Conservation (phyloP, 306 rosid genomes). For the Malus asiatica region DNA sequence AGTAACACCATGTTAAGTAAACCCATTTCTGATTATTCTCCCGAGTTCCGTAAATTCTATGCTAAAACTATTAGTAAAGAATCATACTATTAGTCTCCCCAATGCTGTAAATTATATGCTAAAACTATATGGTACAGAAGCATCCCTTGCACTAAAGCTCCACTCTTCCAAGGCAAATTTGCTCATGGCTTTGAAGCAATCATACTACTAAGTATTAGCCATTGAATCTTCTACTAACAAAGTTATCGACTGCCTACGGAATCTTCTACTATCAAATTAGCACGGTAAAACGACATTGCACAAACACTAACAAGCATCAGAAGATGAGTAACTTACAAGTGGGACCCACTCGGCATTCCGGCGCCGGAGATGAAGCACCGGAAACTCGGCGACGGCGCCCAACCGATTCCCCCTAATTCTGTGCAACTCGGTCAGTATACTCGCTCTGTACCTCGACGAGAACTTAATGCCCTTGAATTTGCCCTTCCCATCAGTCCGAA, state of each 20-base stretch:
- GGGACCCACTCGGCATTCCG: constrained; percentile 76
- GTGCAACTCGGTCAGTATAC: constrained; percentile 86
- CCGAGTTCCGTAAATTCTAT: neutral
- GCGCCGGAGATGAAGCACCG: constrained; percentile 86
- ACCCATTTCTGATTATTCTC: neutral
- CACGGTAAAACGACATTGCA: neutral
- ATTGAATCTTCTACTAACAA: neutral
- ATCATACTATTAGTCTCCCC: neutral
- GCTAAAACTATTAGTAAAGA: neutral
- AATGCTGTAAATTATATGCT: neutral
- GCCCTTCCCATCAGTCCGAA: constrained; percentile 92
- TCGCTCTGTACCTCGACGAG: constrained; percentile 78
- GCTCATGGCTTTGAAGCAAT: neutral
- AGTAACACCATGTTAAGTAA: neutral
- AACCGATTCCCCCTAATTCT: constrained; percentile 71
- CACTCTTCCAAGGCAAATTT: neutral
- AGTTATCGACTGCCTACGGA: neutral
- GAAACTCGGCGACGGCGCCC: constrained; percentile 68
- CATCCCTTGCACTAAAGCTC: neutral
- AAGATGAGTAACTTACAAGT: constrained; percentile 51
- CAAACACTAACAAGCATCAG: neutral
- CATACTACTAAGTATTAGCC: neutral
- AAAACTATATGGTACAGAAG: neutral
- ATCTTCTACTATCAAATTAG: neutral
- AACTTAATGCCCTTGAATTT: constrained; percentile 75